Evolutionary conservation across 306 rosid genomes (phyloP).

Genomic region (Glycine tomentella): DNA sequence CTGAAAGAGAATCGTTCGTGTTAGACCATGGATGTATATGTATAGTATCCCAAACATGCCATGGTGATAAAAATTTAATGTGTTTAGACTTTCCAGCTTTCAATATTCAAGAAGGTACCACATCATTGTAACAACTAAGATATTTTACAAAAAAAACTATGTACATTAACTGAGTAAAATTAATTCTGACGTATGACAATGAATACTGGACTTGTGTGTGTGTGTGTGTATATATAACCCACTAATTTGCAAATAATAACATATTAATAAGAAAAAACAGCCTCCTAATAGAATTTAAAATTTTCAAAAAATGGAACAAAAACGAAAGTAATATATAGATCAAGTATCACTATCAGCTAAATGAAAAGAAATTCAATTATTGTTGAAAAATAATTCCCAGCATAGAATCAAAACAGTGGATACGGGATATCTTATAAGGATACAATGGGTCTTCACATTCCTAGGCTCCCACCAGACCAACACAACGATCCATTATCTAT

Average conservation of each 20-base stretch:
- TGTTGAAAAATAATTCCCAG: not conserved
- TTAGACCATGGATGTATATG: not conserved
- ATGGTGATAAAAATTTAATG: not conserved
- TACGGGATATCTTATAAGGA: conserved; percentile 27
- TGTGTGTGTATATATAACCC: not conserved
- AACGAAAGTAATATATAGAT: conserved; percentile 1
- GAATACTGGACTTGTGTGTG: not conserved
- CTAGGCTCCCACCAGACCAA: conserved; percentile 25
- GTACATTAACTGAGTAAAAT: conserved; percentile 15
- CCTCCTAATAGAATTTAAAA: not conserved
- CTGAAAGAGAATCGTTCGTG: conserved; percentile 30
- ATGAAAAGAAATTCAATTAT: conserved; percentile 35
- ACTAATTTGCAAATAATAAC: not conserved
- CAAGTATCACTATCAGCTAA: not conserved
- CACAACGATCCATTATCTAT: not conserved
- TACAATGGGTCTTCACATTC: conserved; percentile 16
- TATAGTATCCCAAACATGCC: conserved; percentile 21
- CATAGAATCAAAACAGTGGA: conserved; percentile 9
- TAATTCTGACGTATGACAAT: not conserved
- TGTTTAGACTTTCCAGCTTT: conserved; percentile 12
- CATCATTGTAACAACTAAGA: conserved; percentile 14
- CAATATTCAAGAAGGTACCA: conserved; percentile 31
- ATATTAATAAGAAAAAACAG: not conserved
- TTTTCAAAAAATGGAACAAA: not conserved
- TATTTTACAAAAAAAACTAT: not conserved